Base-by-base conservation (phyloP, 352 stramenopile genomes). In the Phytophthora brassicae region DNA sequence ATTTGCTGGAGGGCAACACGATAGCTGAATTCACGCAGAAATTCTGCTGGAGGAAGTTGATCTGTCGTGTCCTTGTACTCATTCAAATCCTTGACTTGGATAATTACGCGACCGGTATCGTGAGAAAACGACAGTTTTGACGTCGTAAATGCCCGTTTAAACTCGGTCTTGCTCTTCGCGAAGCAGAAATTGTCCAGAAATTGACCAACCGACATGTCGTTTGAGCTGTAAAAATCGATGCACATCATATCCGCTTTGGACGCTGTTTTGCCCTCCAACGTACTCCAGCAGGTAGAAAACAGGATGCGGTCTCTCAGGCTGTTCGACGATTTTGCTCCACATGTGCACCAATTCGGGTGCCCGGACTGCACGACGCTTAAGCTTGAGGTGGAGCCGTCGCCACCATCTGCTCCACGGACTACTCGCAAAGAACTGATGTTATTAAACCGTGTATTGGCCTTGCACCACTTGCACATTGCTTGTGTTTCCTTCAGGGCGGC, bases 241-340 rank as follows among this genome's bases (percentile, higher is more conserved):
- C 84, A 93, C 78, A 93, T 92, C 79, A 94, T 90, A 45, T 95
- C 84, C 20, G 87, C 84, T 59, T 89, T 88, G 9, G 87, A 95
- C 24, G 85, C 80, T 4, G 72, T 88, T 43, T 83, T 88, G 1
- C 80, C 84, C 6, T 92, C 77, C 6, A 95, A 61, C 17, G 83
- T 73, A 48, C 84, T 94, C 87, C 87, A 95, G 52, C 87, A 95
- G 16, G 82, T 85, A 22, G 87, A 95, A 62, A 95, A 89, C 6
- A 95, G 50, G 24, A 95, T 85, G 9, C 81, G 77, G 31, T 94
- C 81, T 19, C 85, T 79, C 3, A 91, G 58, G 0, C 61, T 66
- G 38, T 78, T 70, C 0, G 80, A 89, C 0, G 79, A 84, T 41
- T 80, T 81, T 9, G 75, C 79, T 22, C 74, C 81, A 43, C 84